Base-by-base conservation (phyloP, 495 filamentous ascomycete genomes). In the Hypomontagnella monticulosa region DNA sequence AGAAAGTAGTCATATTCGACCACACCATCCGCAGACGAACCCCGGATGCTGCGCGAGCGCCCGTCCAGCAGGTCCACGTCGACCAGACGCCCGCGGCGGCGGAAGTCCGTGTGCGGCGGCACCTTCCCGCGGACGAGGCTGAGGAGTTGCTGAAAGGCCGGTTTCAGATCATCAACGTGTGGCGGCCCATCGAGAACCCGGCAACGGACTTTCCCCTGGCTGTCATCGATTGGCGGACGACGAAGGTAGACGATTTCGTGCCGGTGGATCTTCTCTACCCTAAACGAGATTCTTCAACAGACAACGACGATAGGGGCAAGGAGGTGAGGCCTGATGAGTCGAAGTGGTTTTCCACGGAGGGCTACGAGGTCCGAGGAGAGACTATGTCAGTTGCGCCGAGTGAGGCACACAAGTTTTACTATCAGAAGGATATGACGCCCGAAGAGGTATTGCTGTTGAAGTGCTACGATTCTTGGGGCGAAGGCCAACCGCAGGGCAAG, bases 101-200 rank as follows among this genome's bases (percentile, higher is more conserved):
- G 0, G 83, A 71, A 4, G 78, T 79, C 19, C 86, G 93, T 11
- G 90, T 96, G 30, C 69, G 81, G 2, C 79, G 85, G 0, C 92
- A 97, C 71, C 59, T 91, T 0, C 66, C 80, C 0, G 27, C 67
- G 0, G 83, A 83, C 7, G 78, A 83, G 10, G 84, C 88, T 0
- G 84, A 86, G 11, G 76, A 74, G 47, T 76, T 93, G 0, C 76
- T 91, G 0, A 63, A 81, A 20, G 54, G 83, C 4, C 82, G 92
- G 0, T 91, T 87, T 72, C 86, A 92, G 57, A 87, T 96, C 42
- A 85, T 97, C 67, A 97, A 97, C 67, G 89, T 96, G 19, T 96
- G 92, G 92, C 80, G 91, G 0, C 91, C 92, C 0, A 80, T 96
- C 56, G 51, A 67, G 6, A 87, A 90, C 36, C 79, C 88, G 0